Conservation (phyloP, 2,329 filamentous ascomycete species). For the Microdochium nivale region DNA sequence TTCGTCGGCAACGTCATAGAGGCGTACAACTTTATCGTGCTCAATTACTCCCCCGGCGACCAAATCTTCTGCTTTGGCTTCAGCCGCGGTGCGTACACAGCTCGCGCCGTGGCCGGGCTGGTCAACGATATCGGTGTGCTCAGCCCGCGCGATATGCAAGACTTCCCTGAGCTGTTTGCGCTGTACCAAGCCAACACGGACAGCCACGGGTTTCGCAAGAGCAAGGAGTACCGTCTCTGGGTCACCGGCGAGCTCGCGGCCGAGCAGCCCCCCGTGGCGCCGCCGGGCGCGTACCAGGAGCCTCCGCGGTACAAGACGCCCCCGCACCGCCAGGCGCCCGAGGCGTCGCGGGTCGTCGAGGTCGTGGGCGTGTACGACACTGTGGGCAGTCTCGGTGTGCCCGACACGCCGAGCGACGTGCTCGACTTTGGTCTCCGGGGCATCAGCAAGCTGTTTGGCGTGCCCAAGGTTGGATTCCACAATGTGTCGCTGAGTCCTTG, state of each 20-base stretch:
- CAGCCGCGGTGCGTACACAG: slow-evolving; percentile 30
- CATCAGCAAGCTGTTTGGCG: slow-evolving; percentile 7
- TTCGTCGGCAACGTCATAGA: slow-evolving; percentile 13
- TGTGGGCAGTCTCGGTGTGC: slow-evolving; percentile 21
- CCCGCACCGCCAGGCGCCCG: slow-evolving; percentile 1
- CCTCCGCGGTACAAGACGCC: slow-evolving; percentile 1
- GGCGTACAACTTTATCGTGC: slow-evolving; percentile 27
- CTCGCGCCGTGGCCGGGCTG: slow-evolving; percentile 28
- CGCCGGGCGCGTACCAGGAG: not conserved
- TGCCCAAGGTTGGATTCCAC: slow-evolving; percentile 8
- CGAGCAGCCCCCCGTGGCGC: not conserved
- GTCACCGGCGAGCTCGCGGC: slow-evolving; percentile 3
- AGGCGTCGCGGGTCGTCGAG: slow-evolving; percentile 8
- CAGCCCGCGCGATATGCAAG: slow-evolving; percentile 5
- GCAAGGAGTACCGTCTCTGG: slow-evolving; percentile 3
- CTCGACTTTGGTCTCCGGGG: slow-evolving; percentile 6
- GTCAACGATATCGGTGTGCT: slow-evolving; percentile 16
- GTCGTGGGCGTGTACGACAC: slow-evolving; percentile 24
- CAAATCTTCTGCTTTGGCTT: slow-evolving; percentile 27
- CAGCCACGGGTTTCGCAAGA: slow-evolving; percentile 5
- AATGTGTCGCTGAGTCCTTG: slow-evolving; percentile 7
- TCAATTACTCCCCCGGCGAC: slow-evolving; percentile 27
- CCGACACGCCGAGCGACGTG: slow-evolving; percentile 8
- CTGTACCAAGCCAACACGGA: slow-evolving; percentile 2
- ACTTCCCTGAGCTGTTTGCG: slow-evolving; percentile 4